Evolutionary conservation across 202 grass and related monocot genomes (phyloP).

Genomic region (Zizania palustris): DNA sequence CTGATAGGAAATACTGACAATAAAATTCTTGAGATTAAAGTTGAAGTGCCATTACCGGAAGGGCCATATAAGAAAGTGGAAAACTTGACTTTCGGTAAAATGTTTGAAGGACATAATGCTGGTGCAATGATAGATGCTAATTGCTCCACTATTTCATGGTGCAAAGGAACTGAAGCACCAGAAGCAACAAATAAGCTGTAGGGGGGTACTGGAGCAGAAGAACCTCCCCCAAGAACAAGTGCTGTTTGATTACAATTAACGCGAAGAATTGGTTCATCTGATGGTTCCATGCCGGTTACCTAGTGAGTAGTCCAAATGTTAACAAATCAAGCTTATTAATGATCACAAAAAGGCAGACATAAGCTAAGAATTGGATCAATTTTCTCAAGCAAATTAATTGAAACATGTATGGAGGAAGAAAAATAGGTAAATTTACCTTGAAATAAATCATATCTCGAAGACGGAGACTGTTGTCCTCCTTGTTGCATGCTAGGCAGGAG

Average conservation of each 20-base stretch:
- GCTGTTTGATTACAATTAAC: slow-evolving; percentile 77
- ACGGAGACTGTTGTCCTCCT: slow-evolving; percentile 39
- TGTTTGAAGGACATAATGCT: slow-evolving; percentile 70
- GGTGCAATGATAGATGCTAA: slow-evolving; percentile 83
- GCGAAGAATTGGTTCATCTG: slow-evolving; percentile 67
- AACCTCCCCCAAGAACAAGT: slow-evolving; percentile 86
- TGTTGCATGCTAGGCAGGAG: slow-evolving; percentile 68
- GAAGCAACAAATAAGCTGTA: slow-evolving; percentile 58
- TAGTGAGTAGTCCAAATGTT: slow-evolving; percentile 40
- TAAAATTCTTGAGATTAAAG: neutral
- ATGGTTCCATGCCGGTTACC: slow-evolving; percentile 83
- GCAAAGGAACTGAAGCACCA: slow-evolving; percentile 66
- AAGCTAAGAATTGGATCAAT: neutral
- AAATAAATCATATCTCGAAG: slow-evolving; percentile 74
- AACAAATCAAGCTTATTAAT: slow-evolving; percentile 12
- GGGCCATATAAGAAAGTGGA: slow-evolving; percentile 79
- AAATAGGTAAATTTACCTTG: slow-evolving; percentile 59
- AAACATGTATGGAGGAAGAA: slow-evolving; percentile 22
- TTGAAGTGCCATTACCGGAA: slow-evolving; percentile 57
- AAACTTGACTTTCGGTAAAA: slow-evolving; percentile 83
- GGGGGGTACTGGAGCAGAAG: slow-evolving; percentile 68
- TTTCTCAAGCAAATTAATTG: neutral
- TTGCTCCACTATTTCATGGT: slow-evolving; percentile 69
- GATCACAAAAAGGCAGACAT: slow-evolving; percentile 9
- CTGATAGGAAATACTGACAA: neutral